Conservation (phyloP, 2,329 filamentous ascomycete genomes). For the Whalleya microplaca region DNA sequence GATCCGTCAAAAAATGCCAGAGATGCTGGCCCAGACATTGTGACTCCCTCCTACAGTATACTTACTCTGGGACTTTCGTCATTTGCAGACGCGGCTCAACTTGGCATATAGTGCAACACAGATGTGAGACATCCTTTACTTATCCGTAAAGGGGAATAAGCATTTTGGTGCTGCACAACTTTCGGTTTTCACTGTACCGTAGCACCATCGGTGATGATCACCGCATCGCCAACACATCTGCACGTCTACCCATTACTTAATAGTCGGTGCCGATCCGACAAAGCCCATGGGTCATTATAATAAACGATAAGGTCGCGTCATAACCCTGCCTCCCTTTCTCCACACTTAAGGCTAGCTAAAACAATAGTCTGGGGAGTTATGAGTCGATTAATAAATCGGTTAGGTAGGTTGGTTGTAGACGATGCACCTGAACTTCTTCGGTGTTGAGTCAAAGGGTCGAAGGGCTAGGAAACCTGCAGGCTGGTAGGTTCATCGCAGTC, state of each 20-base stretch:
- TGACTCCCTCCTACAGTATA: too few species aligned
- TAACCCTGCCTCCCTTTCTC: conserved; percentile 13
- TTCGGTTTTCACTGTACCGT: too few species aligned
- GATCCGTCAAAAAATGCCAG: neutral
- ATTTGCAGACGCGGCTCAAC: neutral
- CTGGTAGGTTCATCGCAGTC: too few species aligned
- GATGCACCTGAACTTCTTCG: neutral
- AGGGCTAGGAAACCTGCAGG: neutral
- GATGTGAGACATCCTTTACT: neutral
- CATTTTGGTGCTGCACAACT: neutral
- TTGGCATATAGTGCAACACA: neutral
- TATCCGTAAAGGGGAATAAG: neutral
- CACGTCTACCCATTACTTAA: conserved; percentile 1
- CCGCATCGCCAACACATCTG: neutral
- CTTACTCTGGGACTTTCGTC: neutral
- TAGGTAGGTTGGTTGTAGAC: too few species aligned
- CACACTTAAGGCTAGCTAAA: conserved; percentile 24
- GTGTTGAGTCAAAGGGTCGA: neutral
- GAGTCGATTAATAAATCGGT: too few species aligned
- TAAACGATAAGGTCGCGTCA: conserved; percentile 6
- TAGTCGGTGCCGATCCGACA: conserved; percentile 10
- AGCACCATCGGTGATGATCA: neutral
- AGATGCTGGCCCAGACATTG: neutral
- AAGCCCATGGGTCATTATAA: conserved; percentile 11
- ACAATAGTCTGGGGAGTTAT: conserved; percentile 10